Evolutionary conservation across 2,329 filamentous ascomycete genomes (phyloP).

Genomic region (Endothia cerciana): DNA sequence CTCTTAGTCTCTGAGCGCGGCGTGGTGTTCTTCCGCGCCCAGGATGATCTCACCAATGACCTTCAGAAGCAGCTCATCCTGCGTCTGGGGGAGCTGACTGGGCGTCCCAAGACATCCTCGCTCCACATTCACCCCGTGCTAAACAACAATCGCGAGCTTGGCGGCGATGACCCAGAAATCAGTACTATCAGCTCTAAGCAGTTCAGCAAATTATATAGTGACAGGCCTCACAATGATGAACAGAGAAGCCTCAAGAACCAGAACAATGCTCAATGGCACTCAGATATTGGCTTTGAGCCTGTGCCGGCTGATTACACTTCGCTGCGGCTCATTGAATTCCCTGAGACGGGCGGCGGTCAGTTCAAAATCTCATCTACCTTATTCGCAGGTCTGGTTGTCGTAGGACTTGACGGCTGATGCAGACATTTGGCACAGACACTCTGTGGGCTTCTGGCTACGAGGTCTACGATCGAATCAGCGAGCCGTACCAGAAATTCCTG

Average conservation of each 20-base stretch:
- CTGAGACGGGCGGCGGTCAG: conserved; percentile 43
- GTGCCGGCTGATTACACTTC: conserved; percentile 58
- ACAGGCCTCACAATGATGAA: conserved; percentile 26
- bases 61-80: conserved; percentile 64
- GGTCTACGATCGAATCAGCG: conserved; percentile 52
- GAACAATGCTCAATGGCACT: conserved; percentile 51
- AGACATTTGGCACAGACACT: conserved; percentile 40
- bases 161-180: conserved; percentile 57
- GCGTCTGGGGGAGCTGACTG: conserved; percentile 61
- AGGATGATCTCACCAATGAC: conserved; percentile 60
- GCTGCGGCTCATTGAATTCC: conserved; percentile 53
- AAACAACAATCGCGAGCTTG: conserved; percentile 57
- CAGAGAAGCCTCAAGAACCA: conserved; percentile 40
- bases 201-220: conserved; percentile 44
- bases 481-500: conserved; percentile 52
- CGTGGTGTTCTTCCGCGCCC: conserved; percentile 67
- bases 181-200: conserved; percentile 62
- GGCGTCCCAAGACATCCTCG: conserved; percentile 59
- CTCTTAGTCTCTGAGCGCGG: conserved; percentile 61
- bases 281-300: conserved; percentile 58
- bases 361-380: neutral
- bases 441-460: conserved; percentile 51
- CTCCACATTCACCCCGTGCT: conserved; percentile 65
- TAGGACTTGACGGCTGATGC: neutral
- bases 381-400: neutral